Evolutionary conservation across 768 basidiomycete genomes (phyloP).

Genomic region (Agrocybe pediades): DNA sequence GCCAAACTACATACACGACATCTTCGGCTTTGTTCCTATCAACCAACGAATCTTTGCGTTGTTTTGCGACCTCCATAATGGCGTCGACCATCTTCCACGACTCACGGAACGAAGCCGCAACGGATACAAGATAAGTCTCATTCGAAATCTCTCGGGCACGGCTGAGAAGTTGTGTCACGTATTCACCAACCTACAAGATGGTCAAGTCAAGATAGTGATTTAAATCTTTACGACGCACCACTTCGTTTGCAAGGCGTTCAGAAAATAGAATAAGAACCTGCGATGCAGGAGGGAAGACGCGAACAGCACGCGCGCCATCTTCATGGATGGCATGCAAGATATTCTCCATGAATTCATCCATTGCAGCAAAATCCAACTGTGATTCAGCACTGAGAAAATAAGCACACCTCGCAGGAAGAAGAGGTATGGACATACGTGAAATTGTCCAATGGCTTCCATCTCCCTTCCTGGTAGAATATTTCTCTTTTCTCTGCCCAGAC

Average conservation of each 20-base stretch:
- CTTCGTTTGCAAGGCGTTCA: conserved; percentile 83
- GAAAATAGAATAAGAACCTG: conserved; percentile 81
- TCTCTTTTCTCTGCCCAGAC: conserved; percentile 96
- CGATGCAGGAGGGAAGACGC: conserved; percentile 83
- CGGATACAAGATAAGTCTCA: conserved; percentile 76
- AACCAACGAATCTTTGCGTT: conserved; percentile 42
- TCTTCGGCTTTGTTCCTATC: conserved; percentile 69
- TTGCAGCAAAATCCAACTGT: conserved; percentile 83
- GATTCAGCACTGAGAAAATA: conserved; percentile 32
- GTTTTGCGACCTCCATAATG: conserved; percentile 57
- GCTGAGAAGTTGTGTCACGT: conserved; percentile 75
- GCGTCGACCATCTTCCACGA: conserved; percentile 84
- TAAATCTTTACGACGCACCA: conserved; percentile 59
- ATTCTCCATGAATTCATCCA: conserved; percentile 87
- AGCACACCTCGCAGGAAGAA: conserved; percentile 1
- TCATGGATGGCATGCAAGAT: conserved; percentile 65
- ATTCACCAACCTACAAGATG: conserved; percentile 67
- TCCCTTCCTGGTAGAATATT: conserved; percentile 84
- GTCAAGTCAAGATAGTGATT: background rate
- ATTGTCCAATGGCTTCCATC: conserved; percentile 84
- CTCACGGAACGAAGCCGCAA: conserved; percentile 89
- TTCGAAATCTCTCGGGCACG: conserved; percentile 76
- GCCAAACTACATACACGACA: conserved; percentile 63
- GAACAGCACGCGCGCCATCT: conserved; percentile 79
- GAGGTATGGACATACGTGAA: conserved; percentile 56